A percentile compares a stretch with the other conserved stretches of the same genome.
Conservation (phyloP, 805 yeast species). For the Spencermartinsiella europaea region DNA sequence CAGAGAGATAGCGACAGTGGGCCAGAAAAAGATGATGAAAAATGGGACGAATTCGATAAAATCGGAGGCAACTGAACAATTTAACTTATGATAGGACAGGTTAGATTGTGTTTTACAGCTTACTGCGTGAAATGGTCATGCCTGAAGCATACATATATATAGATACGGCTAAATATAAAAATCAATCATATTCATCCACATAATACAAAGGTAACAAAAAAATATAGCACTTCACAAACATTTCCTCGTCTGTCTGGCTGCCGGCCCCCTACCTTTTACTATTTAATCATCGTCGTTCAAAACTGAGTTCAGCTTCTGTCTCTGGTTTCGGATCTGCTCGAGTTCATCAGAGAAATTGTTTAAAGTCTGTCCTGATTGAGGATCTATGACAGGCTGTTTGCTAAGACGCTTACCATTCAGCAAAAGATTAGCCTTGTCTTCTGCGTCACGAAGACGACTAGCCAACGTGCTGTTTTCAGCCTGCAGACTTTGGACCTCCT, state of each 20-base stretch:
- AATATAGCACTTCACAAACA: not conserved
- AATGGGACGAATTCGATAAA: conserved; percentile 36
- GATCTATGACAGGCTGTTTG: conserved; percentile 14
- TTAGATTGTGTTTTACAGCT: too few species aligned
- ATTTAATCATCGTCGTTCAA: not conserved
- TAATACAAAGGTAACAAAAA: not conserved
- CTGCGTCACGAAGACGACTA: conserved; percentile 10
- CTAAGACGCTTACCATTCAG: conserved; percentile 9
- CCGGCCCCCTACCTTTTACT: too few species aligned
- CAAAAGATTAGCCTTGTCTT: conserved; percentile 8
- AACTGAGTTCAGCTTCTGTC: not conserved
- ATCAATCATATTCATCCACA: not conserved
- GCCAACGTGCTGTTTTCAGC: conserved; percentile 9
- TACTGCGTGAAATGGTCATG: too few species aligned
- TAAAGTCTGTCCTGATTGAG: conserved; percentile 17
- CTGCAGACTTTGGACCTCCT: conserved; percentile 11
- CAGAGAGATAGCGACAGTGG: conserved; percentile 2
- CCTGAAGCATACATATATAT: not conserved
- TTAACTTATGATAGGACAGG: too few species aligned
- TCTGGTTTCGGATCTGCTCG: conserved; percentile 16
- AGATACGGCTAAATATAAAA: too few species aligned
- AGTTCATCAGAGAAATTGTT: conserved; percentile 14
- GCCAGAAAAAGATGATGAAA: conserved; percentile 21
- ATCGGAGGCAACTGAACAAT: conserved; percentile 24
- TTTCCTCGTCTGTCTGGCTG: too few species aligned